Evolutionary conservation across 768 basidiomycete species (phyloP).

Genomic region (Tubosaeta sp.): DNA sequence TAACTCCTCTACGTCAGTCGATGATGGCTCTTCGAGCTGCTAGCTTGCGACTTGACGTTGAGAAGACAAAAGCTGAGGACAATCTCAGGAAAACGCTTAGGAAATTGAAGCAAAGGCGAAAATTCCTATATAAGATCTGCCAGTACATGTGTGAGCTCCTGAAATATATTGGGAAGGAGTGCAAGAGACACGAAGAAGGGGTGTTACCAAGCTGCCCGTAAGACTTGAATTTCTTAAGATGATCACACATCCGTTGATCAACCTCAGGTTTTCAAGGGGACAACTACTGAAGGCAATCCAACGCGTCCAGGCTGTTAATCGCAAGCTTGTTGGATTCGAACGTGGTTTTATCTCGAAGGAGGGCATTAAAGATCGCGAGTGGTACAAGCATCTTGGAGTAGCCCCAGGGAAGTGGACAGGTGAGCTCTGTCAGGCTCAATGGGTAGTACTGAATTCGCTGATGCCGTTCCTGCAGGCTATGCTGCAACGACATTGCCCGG

Average conservation of each 20-base stretch:
- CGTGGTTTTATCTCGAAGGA: constrained; percentile 75
- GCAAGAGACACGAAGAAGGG: constrained; percentile 8
- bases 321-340: constrained; percentile 68
- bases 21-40: constrained; percentile 47
- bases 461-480: constrained; percentile 48
- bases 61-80: constrained; percentile 53
- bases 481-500: constrained; percentile 85
- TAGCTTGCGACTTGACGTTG: constrained; percentile 53
- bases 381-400: constrained; percentile 88
- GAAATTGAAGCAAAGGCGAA: constrained; percentile 30
- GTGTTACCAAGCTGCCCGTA: neutral
- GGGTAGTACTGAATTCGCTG: neutral
- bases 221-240: neutral
- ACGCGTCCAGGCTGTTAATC: constrained; percentile 56
- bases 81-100: constrained; percentile 45
- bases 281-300: constrained; percentile 54
- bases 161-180: constrained; percentile 30
- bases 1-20: constrained; percentile 41
- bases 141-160: constrained; percentile 33
- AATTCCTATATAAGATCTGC: constrained; percentile 19
- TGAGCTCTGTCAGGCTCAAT: constrained; percentile 28
- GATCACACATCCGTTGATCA: neutral
- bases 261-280: constrained; percentile 16
- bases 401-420: constrained; percentile 88
- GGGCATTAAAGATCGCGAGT: constrained; percentile 78